Evolutionary conservation across 1,139 yeast genomes (phyloP).

Genomic region (Yamadazyma sp.): DNA sequence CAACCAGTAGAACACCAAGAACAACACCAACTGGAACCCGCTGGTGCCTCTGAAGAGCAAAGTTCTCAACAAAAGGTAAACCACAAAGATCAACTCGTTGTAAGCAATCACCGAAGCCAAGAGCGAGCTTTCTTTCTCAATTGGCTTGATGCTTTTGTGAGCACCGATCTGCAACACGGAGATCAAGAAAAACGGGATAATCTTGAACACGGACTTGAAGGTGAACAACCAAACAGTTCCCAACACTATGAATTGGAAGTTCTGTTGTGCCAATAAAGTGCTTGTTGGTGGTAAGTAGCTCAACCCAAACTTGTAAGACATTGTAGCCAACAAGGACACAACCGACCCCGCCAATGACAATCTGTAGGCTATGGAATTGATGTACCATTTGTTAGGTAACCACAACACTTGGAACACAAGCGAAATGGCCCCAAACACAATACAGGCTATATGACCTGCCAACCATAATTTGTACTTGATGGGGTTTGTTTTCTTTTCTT

Average conservation of each 20-base stretch:
- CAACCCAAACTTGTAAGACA: conserved; percentile 58
- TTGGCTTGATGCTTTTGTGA: conserved; percentile 38
- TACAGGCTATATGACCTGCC: conserved; percentile 54
- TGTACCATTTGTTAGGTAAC: conserved; percentile 43
- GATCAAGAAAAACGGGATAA: conserved; percentile 58
- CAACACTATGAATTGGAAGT: conserved; percentile 62
- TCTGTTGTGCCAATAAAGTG: conserved; percentile 63
- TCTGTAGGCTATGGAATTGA: conserved; percentile 51
- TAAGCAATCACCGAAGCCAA: conserved; percentile 57
- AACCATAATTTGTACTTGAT: conserved; percentile 57
- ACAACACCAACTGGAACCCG: conserved; percentile 63
- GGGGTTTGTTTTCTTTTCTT: conserved; percentile 36
- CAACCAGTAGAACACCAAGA: conserved; percentile 66
- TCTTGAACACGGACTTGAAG: conserved; percentile 63
- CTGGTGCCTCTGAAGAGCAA: conserved; percentile 62
- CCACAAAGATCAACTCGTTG: conserved; percentile 56
- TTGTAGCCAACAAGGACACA: conserved; percentile 53
- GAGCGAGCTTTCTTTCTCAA: conserved; percentile 36
- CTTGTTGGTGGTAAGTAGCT: conserved; percentile 53
- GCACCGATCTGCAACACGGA: conserved; percentile 56
- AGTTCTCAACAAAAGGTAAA: conserved; percentile 58
- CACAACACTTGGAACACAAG: conserved; percentile 47
- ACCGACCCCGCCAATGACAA: conserved; percentile 57
- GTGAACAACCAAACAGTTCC: conserved; percentile 61
- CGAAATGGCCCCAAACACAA: conserved; percentile 52